These are phyloP conservation scores for Russula ochroleuca DNA, from an alignment of 768 basidiomycete genomes.

Conservation along the genomic window DNA sequence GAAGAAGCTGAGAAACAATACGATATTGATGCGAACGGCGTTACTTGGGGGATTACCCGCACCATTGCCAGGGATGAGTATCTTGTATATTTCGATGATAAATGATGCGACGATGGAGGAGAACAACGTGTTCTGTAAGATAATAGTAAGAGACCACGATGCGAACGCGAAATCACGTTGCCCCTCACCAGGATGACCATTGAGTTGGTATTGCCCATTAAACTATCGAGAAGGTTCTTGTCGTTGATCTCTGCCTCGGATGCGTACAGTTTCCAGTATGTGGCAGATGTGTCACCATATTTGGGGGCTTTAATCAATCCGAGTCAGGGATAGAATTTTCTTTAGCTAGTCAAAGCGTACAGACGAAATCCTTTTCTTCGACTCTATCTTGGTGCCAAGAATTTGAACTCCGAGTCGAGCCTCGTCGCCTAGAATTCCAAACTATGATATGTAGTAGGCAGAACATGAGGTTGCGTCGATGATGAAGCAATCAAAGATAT, in stretches of 20 bases:
- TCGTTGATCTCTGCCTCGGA: conserved; percentile 21
- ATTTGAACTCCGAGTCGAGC: no score
- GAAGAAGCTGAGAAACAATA: conserved; percentile 19
- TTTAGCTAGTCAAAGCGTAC: no score
- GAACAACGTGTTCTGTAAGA: conserved; percentile 17
- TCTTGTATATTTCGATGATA: conserved; percentile 26
- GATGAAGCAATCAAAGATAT: not conserved
- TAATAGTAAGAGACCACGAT: not conserved
- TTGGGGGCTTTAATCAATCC: not conserved
- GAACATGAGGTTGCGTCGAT: not conserved
- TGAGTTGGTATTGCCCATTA: conserved; percentile 21
- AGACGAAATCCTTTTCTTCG: not conserved
- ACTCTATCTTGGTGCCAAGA: no score
- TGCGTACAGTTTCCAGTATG: conserved; percentile 23
- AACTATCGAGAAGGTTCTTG: conserved; percentile 14
- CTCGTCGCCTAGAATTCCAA: not conserved
- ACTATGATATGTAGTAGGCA: not conserved
- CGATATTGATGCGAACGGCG: conserved; percentile 18
- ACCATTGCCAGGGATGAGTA: conserved; percentile 15
- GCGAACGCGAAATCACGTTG: not conserved
- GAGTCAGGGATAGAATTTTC: not conserved
- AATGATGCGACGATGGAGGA: conserved; percentile 27
- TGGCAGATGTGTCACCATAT: conserved; percentile 13
- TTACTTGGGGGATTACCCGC: no score
- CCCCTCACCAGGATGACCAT: conserved; percentile 25